Percentiles rank a stretch among this genome's conserved stretches.
Evolutionary conservation across 2,329 filamentous ascomycete genomes (phyloP).

Genomic region (Hypoxylon sp.): DNA sequence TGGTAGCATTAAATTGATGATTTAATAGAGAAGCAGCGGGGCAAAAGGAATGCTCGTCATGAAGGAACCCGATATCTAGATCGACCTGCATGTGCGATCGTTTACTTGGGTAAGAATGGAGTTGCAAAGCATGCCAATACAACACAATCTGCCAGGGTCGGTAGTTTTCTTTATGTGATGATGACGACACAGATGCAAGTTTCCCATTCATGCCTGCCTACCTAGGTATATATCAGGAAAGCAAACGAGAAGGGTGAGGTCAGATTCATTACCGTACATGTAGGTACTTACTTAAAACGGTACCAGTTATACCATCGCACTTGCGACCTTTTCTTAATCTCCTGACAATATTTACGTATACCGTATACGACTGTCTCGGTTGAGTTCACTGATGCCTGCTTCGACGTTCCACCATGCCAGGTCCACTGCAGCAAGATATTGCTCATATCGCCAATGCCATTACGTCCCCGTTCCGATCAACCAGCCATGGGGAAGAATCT

Average conservation of each 20-base stretch:
- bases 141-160: background rate
- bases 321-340: background rate
- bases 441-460: conserved; percentile 6
- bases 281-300: background rate
- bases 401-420: conserved; percentile 17
- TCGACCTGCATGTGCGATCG: conserved; percentile 17
- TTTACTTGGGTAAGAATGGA: conserved; percentile 6
- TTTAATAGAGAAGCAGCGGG: background rate
- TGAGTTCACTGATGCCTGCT: background rate
- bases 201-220: background rate
- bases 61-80: conserved; percentile 14
- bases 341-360: background rate
- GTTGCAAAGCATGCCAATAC: conserved; percentile 7
- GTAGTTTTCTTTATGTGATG: conserved; percentile 8
- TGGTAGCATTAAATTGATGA: conserved; percentile 1
- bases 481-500: conserved; percentile 12
- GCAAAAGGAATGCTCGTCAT: conserved; percentile 4
- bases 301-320: background rate
- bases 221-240: conserved; percentile 5
- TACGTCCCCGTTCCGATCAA: conserved; percentile 14
- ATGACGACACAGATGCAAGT: conserved; percentile 26
- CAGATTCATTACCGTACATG: background rate
- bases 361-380: background rate
- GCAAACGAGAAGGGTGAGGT: background rate
- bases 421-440: conserved; percentile 12